Conservation (phyloP, 257 asterid genomes). For the Nicotiana knightiana region DNA sequence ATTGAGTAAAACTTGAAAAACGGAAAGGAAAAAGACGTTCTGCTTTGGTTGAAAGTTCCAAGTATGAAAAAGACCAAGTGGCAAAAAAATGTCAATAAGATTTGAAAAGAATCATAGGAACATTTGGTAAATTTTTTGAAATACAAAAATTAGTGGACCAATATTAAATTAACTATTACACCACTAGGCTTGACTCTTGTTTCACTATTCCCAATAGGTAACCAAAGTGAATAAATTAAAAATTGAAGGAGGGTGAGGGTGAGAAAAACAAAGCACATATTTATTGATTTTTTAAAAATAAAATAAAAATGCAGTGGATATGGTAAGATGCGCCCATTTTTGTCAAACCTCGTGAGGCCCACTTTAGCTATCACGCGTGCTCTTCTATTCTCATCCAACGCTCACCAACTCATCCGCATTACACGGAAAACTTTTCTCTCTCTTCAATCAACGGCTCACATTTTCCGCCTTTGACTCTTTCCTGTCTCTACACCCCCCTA, state of each 20-base stretch:
- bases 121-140: background rate
- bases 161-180: background rate
- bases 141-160: background rate
- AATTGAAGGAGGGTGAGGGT: background rate
- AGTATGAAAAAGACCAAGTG: background rate
- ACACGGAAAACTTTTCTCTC: conserved; percentile 44
- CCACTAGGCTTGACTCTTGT: background rate
- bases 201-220: background rate
- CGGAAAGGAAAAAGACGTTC: background rate
- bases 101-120: conserved; percentile 4
- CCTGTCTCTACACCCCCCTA: conserved; percentile 7
- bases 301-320: conserved; percentile 30
- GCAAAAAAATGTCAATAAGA: background rate
- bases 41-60: background rate
- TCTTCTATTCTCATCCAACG: conserved; percentile 49
- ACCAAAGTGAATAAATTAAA: background rate
- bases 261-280: background rate
- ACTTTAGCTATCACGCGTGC: conserved; percentile 70
- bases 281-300: background rate
- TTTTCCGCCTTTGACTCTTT: conserved; percentile 51
- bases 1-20: background rate
- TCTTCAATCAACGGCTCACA: conserved; percentile 37
- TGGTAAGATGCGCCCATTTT: conserved; percentile 15
- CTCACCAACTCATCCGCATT: conserved; percentile 39
- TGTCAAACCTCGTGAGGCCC: conserved; percentile 73